These are phyloP conservation scores for Myriosclerotinia duriaeana DNA, from an alignment of 2,329 filamentous ascomycete genomes.

Conservation along the genomic window DNA sequence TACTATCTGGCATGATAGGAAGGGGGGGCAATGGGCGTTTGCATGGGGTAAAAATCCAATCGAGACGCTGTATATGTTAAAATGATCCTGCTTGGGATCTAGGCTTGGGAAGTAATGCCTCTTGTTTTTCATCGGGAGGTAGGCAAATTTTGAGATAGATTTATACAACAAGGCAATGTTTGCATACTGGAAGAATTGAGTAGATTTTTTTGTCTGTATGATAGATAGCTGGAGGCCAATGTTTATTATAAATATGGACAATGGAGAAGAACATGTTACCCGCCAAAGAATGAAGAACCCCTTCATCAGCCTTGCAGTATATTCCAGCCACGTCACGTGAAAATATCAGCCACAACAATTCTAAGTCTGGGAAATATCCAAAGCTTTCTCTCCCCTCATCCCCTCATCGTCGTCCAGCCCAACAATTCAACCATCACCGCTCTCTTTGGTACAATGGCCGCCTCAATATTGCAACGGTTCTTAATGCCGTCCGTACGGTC, in stretches of 20 bases:
- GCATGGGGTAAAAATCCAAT: slow-evolving; percentile 9
- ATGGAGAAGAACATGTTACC: not conserved
- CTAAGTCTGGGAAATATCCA: slow-evolving; percentile 6
- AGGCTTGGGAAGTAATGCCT: slow-evolving; percentile 21
- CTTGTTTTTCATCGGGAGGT: slow-evolving; percentile 12
- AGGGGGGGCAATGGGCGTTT: slow-evolving; percentile 26
- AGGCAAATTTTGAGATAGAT: slow-evolving; percentile 15
- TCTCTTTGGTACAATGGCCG: not conserved
- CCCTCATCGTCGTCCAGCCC: not conserved
- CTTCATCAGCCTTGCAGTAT: not conserved
- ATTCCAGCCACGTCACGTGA: slow-evolving; percentile 1
- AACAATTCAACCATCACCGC: not conserved
- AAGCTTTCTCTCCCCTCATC: slow-evolving; percentile 17
- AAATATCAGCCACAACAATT: not conserved
- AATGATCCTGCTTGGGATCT: slow-evolving; percentile 15
- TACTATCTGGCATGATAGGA: slow-evolving; percentile 31
- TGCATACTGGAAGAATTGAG: slow-evolving; percentile 1
- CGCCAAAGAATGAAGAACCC: not conserved
- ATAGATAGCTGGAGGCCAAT: not conserved
- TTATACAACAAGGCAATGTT: slow-evolving; percentile 15
- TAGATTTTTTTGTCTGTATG: not conserved
- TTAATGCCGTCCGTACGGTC: slow-evolving; percentile 6
- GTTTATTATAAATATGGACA: too few species aligned
- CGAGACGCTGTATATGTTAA: slow-evolving; percentile 17
- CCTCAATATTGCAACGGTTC: slow-evolving; percentile 3